A percentile compares a stretch with the other conserved stretches of the same genome.
Evolutionary conservation across 352 stramenopile species (phyloP).

Genomic region (Phytophthora parvispora): DNA sequence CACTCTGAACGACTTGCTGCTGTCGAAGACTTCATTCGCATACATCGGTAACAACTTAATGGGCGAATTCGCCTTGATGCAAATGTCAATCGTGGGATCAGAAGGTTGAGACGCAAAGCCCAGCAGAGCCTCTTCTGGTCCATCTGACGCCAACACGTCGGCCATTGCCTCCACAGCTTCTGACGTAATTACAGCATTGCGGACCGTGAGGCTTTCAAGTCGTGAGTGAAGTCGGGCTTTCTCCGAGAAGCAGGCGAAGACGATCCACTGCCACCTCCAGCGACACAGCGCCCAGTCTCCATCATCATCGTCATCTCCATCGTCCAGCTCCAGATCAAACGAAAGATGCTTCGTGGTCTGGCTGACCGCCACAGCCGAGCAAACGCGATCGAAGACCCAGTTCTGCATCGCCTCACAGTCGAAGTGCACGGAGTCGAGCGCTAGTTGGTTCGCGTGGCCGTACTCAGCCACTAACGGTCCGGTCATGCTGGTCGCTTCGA

Average conservation of each 20-base stretch:
- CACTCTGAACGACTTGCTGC: conserved; percentile 9
- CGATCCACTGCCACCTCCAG: conserved; percentile 39
- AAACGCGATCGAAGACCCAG: conserved; percentile 38
- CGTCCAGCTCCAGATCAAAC: conserved; percentile 14
- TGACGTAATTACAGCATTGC: conserved; percentile 23
- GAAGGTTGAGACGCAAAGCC: not conserved
- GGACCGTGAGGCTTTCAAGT: conserved; percentile 27
- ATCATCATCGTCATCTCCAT: conserved; percentile 12
- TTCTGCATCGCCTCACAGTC: conserved; percentile 30
- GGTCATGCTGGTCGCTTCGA: conserved; percentile 30
- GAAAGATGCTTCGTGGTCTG: conserved; percentile 34
- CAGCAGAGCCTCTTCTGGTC: conserved; percentile 32
- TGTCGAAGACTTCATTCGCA: conserved; percentile 7
- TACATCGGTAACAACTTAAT: conserved; percentile 14
- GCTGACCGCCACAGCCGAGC: conserved; percentile 32
- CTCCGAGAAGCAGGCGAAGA: conserved; percentile 39
- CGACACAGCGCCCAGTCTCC: conserved; percentile 15
- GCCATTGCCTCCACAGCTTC: conserved; percentile 33
- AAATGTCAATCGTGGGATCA: conserved; percentile 17
- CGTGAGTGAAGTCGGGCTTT: conserved; percentile 32
- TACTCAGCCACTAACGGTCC: conserved; percentile 15
- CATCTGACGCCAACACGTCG: conserved; percentile 17
- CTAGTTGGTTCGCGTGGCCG: conserved; percentile 24
- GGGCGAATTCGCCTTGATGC: conserved; percentile 10
- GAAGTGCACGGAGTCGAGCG: conserved; percentile 20